Base-by-base conservation (phyloP, 768 basidiomycete species). In the Mycena maculata region DNA sequence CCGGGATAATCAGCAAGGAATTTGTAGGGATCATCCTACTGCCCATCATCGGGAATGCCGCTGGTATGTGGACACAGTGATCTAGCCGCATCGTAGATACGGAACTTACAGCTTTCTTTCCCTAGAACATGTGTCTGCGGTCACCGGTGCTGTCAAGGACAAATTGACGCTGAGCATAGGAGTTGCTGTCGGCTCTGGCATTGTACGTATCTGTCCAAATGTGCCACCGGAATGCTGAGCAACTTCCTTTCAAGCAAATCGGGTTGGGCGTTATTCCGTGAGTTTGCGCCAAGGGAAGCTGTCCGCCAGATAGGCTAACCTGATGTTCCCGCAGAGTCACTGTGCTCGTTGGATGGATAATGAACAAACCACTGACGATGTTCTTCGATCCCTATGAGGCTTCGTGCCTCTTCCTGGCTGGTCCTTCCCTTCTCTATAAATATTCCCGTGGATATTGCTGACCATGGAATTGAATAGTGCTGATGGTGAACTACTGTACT, bases 381-480 rank as follows among this genome's bases (percentile, higher is more conserved):
- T 79, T 91, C 36, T 91, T 92, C 68, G 91, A 92, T 74, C 88
- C 90, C 0, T 90, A 87, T 71, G 88, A 92, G 77, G 86, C 87
- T 1, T 78, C 90, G 25, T 85, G 56, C 31, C 73, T 82, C 16
- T 77, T 80, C 73, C 68, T 77, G 23, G 70, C 76, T 11, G 74
- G 71, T 77, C 33, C 27, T 72, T 63, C 42, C 15, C 8, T 10
- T 42, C 11, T 38, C 11, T 11, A 28, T 16, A 1, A n/a, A 38
- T n/a, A 36, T 22, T 28, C 33, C 23, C 23, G 18, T 2, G 6
- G 18, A 45, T 22, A 3, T 31, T 31, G 9, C 48, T 33, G 12
- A 59, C 42, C 31, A 10, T 27, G 13, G 3, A 33, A 36, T 13
- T 18, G 39, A 33, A 23, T 56, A 84, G 85, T 90, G n/a, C 75